These are phyloP conservation scores for Penicillium sp. DNA, from an alignment of 2,329 filamentous ascomycete species.

Conservation along the genomic window DNA sequence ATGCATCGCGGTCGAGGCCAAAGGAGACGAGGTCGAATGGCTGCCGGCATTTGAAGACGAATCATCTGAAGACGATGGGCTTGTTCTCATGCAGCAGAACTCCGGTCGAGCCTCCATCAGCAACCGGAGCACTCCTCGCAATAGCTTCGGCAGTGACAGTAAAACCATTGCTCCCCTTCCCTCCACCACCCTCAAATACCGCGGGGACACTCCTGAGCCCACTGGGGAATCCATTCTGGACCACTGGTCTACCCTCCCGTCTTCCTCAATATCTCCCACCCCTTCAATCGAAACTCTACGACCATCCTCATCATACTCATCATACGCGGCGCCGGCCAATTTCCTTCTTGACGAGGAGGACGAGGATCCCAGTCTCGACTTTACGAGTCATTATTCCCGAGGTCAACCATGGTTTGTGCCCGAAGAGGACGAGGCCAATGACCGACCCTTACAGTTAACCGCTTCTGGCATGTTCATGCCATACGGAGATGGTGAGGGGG, in stretches of 20 bases:
- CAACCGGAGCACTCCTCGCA: slow-evolving; percentile 50
- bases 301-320: slow-evolving; percentile 63
- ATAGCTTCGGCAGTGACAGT: slow-evolving; percentile 57
- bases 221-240: slow-evolving; percentile 29
- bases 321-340: slow-evolving; percentile 59
- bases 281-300: slow-evolving; percentile 77
- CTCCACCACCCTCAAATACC: slow-evolving; percentile 79
- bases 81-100: slow-evolving; percentile 74
- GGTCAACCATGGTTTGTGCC: slow-evolving; percentile 32
- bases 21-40: slow-evolving; percentile 57
- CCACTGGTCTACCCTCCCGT: slow-evolving; percentile 40
- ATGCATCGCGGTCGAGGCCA: slow-evolving; percentile 86
- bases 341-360: slow-evolving; percentile 60
- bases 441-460: slow-evolving; percentile 65
- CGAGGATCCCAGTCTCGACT: slow-evolving; percentile 45
- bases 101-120: slow-evolving; percentile 48
- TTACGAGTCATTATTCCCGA: slow-evolving; percentile 27
- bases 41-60: slow-evolving; percentile 43
- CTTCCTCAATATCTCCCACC: slow-evolving; percentile 57
- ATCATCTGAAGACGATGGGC: slow-evolving; percentile 67
- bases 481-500: slow-evolving; percentile 60
- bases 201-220: slow-evolving; percentile 66
- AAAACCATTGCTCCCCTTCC: slow-evolving; percentile 85
- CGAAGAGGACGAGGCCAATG: slow-evolving; percentile 50
- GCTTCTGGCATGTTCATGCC: slow-evolving; percentile 90